These are phyloP conservation scores for Picochlorum costavermella DNA, from an alignment of 139 green algal species.

Conservation along the genomic window DNA sequence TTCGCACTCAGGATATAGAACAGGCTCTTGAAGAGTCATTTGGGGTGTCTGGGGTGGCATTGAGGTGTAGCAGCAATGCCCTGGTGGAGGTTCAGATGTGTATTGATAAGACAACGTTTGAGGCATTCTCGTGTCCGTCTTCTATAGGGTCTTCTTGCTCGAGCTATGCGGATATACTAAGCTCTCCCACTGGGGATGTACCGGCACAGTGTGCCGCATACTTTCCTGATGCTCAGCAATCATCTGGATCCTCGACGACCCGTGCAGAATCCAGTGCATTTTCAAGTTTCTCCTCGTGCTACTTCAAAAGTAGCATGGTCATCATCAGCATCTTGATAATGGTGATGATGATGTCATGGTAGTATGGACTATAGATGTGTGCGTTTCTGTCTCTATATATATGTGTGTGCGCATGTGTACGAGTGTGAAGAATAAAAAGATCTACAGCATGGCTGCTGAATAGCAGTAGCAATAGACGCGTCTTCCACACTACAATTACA, in stretches of 20 bases:
- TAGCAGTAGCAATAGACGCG: no score
- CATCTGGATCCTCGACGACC: not conserved
- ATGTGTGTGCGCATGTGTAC: no score
- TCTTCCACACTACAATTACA: no score
- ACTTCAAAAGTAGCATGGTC: no score
- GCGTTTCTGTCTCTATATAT: no score
- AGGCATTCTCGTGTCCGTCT: not conserved
- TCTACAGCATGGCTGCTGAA: no score
- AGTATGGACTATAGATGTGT: no score
- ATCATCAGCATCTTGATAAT: no score
- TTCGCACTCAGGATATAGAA: not conserved
- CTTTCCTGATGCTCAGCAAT: not conserved
- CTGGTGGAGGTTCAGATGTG: not conserved
- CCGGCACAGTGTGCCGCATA: not conserved
- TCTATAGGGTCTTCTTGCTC: not conserved
- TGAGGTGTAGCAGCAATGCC: not conserved
- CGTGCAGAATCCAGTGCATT: no score
- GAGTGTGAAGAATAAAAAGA: no score
- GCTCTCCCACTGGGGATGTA: not conserved
- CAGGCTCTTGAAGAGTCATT: not conserved
- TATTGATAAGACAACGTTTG: not conserved
- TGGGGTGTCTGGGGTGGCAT: not conserved
- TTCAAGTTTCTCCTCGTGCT: no score
- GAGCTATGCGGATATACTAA: not conserved
- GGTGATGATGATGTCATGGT: no score